Conservation (phyloP, 805 yeast genomes). For the Candida peoriensis region DNA sequence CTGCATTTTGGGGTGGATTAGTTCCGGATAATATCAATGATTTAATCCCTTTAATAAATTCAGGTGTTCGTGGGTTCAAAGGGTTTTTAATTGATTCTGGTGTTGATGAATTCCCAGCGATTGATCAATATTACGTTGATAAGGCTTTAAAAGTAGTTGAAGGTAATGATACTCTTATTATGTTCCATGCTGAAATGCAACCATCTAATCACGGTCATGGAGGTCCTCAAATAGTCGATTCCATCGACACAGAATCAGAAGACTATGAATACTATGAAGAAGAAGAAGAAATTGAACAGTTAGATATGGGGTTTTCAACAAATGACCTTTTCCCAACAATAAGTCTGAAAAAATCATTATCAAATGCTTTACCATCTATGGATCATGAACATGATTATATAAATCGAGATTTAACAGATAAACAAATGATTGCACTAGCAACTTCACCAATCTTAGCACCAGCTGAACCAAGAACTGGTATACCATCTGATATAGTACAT, state of each 20-base stretch:
- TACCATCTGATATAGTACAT: slow-evolving; percentile 28
- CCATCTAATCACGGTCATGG: slow-evolving; percentile 32
- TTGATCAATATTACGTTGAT: slow-evolving; percentile 57
- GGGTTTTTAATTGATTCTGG: slow-evolving; percentile 92
- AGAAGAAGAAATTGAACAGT: slow-evolving; percentile 20
- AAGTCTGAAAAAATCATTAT: slow-evolving; percentile 6
- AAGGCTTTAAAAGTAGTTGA: slow-evolving; percentile 61
- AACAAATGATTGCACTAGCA: slow-evolving; percentile 50
- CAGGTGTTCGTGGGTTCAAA: slow-evolving; percentile 93
- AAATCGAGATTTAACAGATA: slow-evolving; percentile 35
- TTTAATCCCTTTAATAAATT: slow-evolving; percentile 66
- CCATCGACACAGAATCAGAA: slow-evolving; percentile 3
- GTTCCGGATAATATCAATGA: slow-evolving; percentile 73
- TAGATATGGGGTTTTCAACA: slow-evolving; percentile 14
- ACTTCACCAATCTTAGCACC: slow-evolving; percentile 51
- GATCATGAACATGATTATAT: slow-evolving; percentile 4
- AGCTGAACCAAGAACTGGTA: slow-evolving; percentile 53
- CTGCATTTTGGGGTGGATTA: slow-evolving; percentile 95
- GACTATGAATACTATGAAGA: slow-evolving; percentile 4
- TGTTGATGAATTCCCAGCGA: slow-evolving; percentile 93
- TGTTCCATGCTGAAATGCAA: slow-evolving; percentile 94
- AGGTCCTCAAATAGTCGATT: slow-evolving; percentile 20
- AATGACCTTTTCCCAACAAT: slow-evolving; percentile 1
- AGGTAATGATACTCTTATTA: slow-evolving; percentile 61
- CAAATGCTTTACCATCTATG: slow-evolving; percentile 5